Evolutionary conservation across 2,329 filamentous ascomycete species (phyloP), one percentile per base, ranked within the genome.

Genomic region (Fonsecaea multimorphosa): DNA sequence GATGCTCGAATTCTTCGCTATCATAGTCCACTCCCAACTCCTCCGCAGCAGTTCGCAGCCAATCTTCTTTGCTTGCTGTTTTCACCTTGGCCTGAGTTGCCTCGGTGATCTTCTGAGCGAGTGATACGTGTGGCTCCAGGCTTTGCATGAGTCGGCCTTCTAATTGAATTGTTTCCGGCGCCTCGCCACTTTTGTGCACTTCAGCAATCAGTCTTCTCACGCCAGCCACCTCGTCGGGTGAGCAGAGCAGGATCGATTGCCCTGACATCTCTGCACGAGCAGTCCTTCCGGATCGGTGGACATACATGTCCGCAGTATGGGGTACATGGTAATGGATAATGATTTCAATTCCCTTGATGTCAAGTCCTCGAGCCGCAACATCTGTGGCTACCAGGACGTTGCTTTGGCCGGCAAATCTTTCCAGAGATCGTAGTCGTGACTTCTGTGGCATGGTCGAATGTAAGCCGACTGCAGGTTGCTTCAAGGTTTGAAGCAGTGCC

Each of bases 361-460:
- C 95, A 55, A 99, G 87, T 78, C 95, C 95, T 68, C 94, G 89
- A 8, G 94, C 93, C 1, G 94, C 94, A 29, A 97, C 93, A 76
- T 98, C 94, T 0, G 95, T 98, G 2, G 95, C 93, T 19, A 99
- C 86, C 2, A 98, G 86, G 53, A 98, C 90, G 4, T 78, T 73
- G 0, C 79, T 76, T 0, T 87, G 82, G 2, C 86, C 86, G 1
- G 90, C 89, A 79, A 99, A 98, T 46, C 91, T 90, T 76, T 99
- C 95, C 1, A 99, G 86, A 1, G 92, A 94, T 44, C 94, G 89
- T n/a, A 97, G 84, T 52, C 95, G 92, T 2, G 95, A 93, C 78
- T 98, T 98, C 78, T 99, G 95, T 0, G 89, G 85, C 95, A 99
- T 98, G 70, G 93, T 91, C 0, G 93, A 97, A 78, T 99, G 95